These are phyloP conservation scores for Penicillium sp. DNA, from an alignment of 2,329 filamentous ascomycete species.

Conservation along the genomic window DNA sequence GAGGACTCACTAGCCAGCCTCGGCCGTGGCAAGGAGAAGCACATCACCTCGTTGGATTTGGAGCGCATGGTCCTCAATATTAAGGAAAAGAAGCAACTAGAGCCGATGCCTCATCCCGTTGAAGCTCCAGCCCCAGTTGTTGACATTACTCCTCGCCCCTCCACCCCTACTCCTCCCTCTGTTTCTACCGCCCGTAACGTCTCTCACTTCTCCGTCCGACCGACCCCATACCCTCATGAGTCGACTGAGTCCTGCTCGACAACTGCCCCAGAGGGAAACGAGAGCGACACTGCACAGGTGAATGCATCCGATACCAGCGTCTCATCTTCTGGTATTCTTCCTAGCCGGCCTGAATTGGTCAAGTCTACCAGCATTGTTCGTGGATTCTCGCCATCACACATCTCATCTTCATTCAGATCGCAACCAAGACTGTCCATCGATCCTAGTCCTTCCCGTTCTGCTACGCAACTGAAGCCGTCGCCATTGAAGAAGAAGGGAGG, in stretches of 20 bases:
- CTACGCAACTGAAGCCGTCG: constrained; percentile 59
- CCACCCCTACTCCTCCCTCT: constrained; percentile 38
- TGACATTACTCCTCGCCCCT: constrained; percentile 45
- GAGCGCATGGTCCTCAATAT: constrained; percentile 94
- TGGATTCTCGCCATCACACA: constrained; percentile 77
- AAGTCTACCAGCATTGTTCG: constrained; percentile 70
- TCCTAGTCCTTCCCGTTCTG: constrained; percentile 53
- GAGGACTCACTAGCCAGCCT: constrained; percentile 58
- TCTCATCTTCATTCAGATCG: constrained; percentile 66
- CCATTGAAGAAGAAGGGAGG: constrained; percentile 64
- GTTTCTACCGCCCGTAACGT: constrained; percentile 30
- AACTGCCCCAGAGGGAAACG: constrained; percentile 45
- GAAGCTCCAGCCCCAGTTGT: constrained; percentile 39
- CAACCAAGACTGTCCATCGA: constrained; percentile 55
- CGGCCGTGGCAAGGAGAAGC: constrained; percentile 73
- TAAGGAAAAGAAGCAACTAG: constrained; percentile 73
- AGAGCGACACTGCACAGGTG: constrained; percentile 44
- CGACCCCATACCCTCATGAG: constrained; percentile 35
- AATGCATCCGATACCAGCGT: constrained; percentile 61
- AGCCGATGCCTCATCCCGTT: constrained; percentile 51
- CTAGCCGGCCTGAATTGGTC: constrained; percentile 50
- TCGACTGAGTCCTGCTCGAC: constrained; percentile 62
- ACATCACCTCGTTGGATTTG: constrained; percentile 88
- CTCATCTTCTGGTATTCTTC: constrained; percentile 49
- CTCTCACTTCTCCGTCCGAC: constrained; percentile 28